phyloP scores from a whole-genome alignment of 176 grass and related monocot genomes.

The Panicum miliaceum region DNA sequence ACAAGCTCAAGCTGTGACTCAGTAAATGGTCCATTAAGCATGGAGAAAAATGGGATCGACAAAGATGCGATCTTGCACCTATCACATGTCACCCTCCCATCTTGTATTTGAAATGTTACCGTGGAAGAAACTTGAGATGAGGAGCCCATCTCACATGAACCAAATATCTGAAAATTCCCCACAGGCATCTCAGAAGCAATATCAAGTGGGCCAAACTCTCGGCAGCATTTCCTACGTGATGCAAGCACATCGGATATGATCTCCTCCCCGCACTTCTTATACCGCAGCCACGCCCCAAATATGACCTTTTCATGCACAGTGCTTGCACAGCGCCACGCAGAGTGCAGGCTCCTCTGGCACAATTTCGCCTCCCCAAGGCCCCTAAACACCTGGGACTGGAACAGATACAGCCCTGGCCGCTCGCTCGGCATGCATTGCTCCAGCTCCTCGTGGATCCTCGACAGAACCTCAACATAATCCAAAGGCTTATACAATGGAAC shows the following conservation, averaged over 20 bases:
- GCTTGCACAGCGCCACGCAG: conserved; percentile 61
- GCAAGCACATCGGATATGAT: conserved; percentile 72
- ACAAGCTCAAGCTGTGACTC: conserved; percentile 89
- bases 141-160: conserved; percentile 20
- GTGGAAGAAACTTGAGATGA: conserved; percentile 38
- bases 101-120: conserved; percentile 74
- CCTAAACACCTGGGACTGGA: conserved; percentile 90
- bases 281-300: conserved; percentile 76
- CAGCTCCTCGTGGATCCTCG: conserved; percentile 86
- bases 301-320: conserved; percentile 83
- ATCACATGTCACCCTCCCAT: conserved; percentile 71
- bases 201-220: conserved; percentile 70
- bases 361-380: conserved; percentile 85
- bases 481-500: conserved; percentile 74
- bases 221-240: conserved; percentile 74
- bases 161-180: conserved; percentile 43
- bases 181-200: conserved; percentile 64
- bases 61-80: conserved; percentile 82
- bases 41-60: conserved; percentile 79
- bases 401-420: conserved; percentile 63
- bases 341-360: conserved; percentile 82
- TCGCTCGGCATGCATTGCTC: conserved; percentile 65
- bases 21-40: conserved; percentile 94
- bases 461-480: conserved; percentile 80
- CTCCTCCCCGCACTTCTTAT: conserved; percentile 80